These are phyloP conservation scores for Dioszegia crocea DNA, from an alignment of 768 basidiomycete genomes.

Conservation along the genomic window DNA sequence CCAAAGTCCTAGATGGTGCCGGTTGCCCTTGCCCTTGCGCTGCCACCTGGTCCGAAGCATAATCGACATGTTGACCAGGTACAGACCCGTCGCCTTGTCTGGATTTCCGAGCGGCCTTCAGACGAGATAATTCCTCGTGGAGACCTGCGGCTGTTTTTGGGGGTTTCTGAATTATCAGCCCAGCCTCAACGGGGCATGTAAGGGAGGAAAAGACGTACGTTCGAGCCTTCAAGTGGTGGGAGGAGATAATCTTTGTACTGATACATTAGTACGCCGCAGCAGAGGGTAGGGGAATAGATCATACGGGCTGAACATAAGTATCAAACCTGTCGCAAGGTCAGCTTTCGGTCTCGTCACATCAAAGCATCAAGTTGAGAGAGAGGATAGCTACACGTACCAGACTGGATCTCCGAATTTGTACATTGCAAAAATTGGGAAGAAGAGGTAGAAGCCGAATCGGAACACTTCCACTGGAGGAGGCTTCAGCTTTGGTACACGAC, in stretches of 20 bases:
- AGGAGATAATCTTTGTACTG: constrained; percentile 37
- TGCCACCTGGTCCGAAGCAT: no score
- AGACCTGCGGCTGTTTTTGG: constrained; percentile 25
- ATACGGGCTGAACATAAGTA: constrained; percentile 31
- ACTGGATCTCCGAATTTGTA: constrained; percentile 45
- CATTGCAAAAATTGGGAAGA: constrained; percentile 43
- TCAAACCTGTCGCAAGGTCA: constrained; percentile 26
- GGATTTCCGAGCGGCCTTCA: constrained; percentile 26
- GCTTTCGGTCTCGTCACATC: not conserved
- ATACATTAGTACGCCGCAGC: no score
- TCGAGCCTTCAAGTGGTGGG: constrained; percentile 32
- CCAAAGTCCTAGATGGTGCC: not conserved
- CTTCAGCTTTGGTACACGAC: no score
- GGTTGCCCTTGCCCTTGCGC: no score
- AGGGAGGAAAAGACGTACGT: constrained; percentile 21
- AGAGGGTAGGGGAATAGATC: not conserved
- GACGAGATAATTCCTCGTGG: constrained; percentile 26
- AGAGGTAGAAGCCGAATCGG: constrained; percentile 46
- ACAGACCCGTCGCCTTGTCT: not conserved
- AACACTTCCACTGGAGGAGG: constrained; percentile 38
- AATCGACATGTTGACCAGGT: not conserved
- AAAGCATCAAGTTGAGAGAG: not conserved
- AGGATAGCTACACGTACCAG: constrained; percentile 35
- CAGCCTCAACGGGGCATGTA: not conserved
- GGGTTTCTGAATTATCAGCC: constrained; percentile 23